Base-by-base conservation (phyloP, 208 protist species). In the Naegleria fowleri region DNA sequence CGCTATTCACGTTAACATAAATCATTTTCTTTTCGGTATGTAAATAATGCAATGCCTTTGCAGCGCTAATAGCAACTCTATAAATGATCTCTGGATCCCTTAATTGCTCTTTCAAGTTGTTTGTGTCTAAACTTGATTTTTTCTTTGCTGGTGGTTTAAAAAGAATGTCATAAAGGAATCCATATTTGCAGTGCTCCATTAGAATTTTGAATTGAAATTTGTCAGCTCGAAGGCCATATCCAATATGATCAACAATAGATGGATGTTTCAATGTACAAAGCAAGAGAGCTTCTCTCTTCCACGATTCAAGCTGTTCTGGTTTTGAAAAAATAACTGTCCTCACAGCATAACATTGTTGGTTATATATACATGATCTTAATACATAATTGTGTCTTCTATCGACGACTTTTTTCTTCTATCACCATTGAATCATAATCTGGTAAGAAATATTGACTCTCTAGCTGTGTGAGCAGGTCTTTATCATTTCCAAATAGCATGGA, bases 341-440 rank as follows among this genome's bases (percentile, higher is more conserved):
- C 16, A 79, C 67, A 36, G 67, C 29, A 79, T 79, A 79, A 19
- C 9, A 13, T 79, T 79, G 67, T 36, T 79, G 19, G n/a, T 79
- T 79, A 36, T 36, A 79, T 33, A 7, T 25, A 33, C 67, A 79
- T 79, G 13, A 13, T 79, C 67, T 79, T 33, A 79, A 36, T 79
- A 79, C 67, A 79, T 79, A 79, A 79, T 79, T 79, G n/a, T 79
- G 67, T 79, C 67, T 79, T 79, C 67, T 25, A 79, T 79, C 67
- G 36, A 79, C n/a, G 16, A 79, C 67, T 79, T 36, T 79, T n/a
- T 9, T 79, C 67, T 79, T 79, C 67, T 15, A 33, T 36, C 0
- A 79, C 67, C 5, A 79, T 33, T 79, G 25, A 36, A 36, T 79
- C 67, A 36, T 79, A 79, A 79, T 79, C 67, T 79, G 16, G 16